Base-by-base conservation (phyloP, 768 basidiomycete genomes). In the Tulasnella sp. region DNA sequence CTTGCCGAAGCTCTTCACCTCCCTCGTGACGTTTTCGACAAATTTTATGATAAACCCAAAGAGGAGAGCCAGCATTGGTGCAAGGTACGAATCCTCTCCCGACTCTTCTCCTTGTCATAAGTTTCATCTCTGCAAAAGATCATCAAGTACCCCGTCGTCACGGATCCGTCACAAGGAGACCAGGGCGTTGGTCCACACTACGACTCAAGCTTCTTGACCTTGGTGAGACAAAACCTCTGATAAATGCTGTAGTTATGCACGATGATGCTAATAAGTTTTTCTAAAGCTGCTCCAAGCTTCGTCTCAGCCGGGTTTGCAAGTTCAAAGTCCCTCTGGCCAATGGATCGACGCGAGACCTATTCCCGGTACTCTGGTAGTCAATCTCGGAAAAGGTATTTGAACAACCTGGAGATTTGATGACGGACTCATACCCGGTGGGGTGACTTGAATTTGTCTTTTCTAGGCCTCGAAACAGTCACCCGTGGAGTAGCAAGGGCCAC, bases 161-260 rank as follows among this genome's bases (percentile, higher is more conserved):
- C n/a, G 36, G 84, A 84, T 16, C 78, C 75, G 52, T 78, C 82
- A 64, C 75, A 77, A 22, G 42, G 72, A 16, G 83, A 85, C 71
- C 92, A 94, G 78, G 92, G 92, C 16, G 92, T 94, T 8, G 92
- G 92, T 0, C 90, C 92, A 14, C 92, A 93, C 79, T 92, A 88
- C 72, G 92, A 93, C 72, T 89, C 88, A 0, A 89, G 73, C 0
- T 92, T 93, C 81, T 79, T 93, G 75, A 94, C 91, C 9, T 88
- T 94, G 78, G 91, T 92, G 73, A 63, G 86, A 80, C 1, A 17
- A 39, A 9, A 16, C 32, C n/a, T 32, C 36, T 19, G 4, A 34
- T 26, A 19, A 14, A 17, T 29, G 35, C 59, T 14, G 62, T 19
- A 62, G n/a, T 65, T 5, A 17, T 64, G 14, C 17, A 34, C 47